Conservation (phyloP, 805 yeast species). For the Metschnikowia anglica region DNA sequence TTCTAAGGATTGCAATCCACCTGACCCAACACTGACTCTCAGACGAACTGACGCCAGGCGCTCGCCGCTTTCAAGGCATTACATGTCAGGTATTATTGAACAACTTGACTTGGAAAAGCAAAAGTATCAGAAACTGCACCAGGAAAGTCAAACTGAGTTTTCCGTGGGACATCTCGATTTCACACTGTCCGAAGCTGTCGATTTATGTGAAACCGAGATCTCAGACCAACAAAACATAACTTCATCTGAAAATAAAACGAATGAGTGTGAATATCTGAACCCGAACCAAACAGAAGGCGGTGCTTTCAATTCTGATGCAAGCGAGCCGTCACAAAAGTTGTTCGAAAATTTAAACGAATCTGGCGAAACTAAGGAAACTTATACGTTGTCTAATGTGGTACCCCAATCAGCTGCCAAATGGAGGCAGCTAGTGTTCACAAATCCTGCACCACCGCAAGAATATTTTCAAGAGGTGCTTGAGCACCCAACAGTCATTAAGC, state of each 20-base stretch:
- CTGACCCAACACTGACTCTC: background rate
- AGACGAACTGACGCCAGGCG: background rate
- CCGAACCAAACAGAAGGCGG: background rate
- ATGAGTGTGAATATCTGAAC: background rate
- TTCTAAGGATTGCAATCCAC: background rate
- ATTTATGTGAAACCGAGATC: background rate
- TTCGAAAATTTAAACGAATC: background rate
- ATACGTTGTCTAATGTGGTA: background rate
- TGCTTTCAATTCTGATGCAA: background rate
- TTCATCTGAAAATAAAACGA: background rate
- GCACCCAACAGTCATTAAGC: constrained; percentile 34
- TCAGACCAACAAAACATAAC: background rate
- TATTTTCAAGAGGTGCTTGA: constrained; percentile 25
- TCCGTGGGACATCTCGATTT: constrained; percentile 1
- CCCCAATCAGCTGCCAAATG: constrained; percentile 32
- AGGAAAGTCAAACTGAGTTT: background rate
- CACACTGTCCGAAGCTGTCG: background rate
- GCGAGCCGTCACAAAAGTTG: background rate
- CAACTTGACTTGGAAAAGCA: constrained; percentile 2
- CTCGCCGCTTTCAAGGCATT: constrained; percentile 3
- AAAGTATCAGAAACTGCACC: background rate
- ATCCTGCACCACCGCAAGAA: constrained; percentile 29
- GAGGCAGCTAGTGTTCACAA: constrained; percentile 31
- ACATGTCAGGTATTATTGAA: background rate
- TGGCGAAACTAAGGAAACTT: background rate